These are phyloP conservation scores for Licmophora abbreviata DNA, from an alignment of 108 stramenopile genomes.

Conservation along the genomic window DNA sequence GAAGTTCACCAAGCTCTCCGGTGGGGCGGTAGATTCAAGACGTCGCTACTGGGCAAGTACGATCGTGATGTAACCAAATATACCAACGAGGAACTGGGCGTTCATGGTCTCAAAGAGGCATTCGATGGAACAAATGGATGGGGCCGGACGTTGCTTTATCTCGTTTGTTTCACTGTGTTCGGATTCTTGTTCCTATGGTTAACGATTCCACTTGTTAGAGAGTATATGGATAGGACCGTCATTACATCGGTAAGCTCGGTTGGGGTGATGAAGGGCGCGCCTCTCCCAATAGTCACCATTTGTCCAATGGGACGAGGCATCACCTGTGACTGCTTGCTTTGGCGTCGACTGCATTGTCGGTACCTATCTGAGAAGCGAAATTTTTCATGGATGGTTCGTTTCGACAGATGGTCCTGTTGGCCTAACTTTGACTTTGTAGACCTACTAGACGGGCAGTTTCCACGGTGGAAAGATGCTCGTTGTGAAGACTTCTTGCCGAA, in stretches of 20 bases:
- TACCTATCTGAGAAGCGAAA: constrained; percentile 1
- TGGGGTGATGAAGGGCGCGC: neutral
- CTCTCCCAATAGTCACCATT: neutral
- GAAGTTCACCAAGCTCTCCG: no score
- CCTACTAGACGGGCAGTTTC: neutral
- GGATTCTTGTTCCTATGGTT: neutral
- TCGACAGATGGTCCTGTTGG: neutral
- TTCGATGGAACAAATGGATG: neutral
- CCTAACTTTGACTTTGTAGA: neutral
- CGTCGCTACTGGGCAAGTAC: no score
- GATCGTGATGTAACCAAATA: neutral
- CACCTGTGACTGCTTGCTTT: neutral
- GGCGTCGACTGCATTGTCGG: neutral
- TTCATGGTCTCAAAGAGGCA: neutral
- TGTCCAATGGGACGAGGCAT: neutral
- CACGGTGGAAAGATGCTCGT: neutral
- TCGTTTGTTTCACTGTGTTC: neutral
- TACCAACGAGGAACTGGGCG: neutral
- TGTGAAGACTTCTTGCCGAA: neutral
- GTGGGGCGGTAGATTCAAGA: no score
- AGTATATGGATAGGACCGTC: neutral
- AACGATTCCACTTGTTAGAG: neutral
- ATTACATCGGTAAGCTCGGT: neutral
- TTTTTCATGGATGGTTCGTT: neutral
- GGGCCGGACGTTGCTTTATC: neutral